These are phyloP conservation scores for Suillus brevipes DNA, from an alignment of 768 basidiomycete genomes.

Conservation along the genomic window DNA sequence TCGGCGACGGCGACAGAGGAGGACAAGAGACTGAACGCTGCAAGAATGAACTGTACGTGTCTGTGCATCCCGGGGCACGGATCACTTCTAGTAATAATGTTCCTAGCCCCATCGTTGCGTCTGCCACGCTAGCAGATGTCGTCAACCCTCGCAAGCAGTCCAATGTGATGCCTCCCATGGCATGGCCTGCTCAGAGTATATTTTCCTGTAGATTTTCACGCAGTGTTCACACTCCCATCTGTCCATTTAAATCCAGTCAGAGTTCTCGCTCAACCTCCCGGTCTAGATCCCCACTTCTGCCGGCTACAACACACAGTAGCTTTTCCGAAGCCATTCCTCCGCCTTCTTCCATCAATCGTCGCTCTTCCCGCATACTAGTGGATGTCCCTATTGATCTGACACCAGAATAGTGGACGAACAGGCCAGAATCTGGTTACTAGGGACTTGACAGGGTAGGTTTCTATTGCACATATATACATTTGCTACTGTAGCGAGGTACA, in stretches of 20 bases:
- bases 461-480: too few species aligned
- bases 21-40: not conserved
- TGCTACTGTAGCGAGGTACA: too few species aligned
- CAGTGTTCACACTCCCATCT: conserved; percentile 73
- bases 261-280: conserved; percentile 94
- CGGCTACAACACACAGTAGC: conserved; percentile 78
- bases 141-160: conserved; percentile 67
- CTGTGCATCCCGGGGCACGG: not conserved
- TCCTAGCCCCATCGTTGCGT: conserved; percentile 63
- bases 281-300: conserved; percentile 89
- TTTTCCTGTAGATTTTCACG: conserved; percentile 82
- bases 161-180: conserved; percentile 46
- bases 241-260: conserved; percentile 67
- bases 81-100: conserved; percentile 54
- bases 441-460: too few species aligned
- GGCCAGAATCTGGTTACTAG: too few species aligned
- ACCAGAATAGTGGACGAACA: too few species aligned
- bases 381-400: conserved; percentile 87
- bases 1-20: not conserved
- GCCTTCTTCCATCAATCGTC: conserved; percentile 55
- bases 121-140: conserved; percentile 60
- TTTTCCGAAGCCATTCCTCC: conserved; percentile 56
- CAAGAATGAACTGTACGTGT: not conserved
- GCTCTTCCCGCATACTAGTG: conserved; percentile 79
- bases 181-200: conserved; percentile 56